These are phyloP conservation scores for Colletotrichum echinochloae DNA, from an alignment of 2,329 filamentous ascomycete genomes.

Conservation along the genomic window DNA sequence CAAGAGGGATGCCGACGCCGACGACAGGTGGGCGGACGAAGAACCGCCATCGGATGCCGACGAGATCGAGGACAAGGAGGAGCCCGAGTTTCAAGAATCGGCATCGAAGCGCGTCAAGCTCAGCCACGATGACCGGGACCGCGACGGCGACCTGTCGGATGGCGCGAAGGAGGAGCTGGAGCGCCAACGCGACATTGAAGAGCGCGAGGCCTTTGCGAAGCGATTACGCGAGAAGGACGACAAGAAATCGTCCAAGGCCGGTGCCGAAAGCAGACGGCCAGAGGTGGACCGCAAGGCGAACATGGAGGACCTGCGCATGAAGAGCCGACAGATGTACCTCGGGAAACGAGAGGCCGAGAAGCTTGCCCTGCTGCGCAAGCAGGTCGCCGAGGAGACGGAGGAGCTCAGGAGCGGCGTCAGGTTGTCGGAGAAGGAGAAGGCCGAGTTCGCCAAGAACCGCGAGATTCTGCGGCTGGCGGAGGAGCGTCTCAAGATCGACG, in stretches of 20 bases:
- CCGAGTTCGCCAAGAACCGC: constrained; percentile 88
- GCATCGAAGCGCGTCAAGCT: constrained; percentile 78
- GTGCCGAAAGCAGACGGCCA: constrained; percentile 66
- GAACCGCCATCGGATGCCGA: constrained; percentile 64
- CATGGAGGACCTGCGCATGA: constrained; percentile 83
- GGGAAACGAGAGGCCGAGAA: constrained; percentile 92
- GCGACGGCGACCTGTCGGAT: constrained; percentile 66
- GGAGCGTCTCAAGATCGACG: constrained; percentile 87
- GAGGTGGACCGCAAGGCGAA: constrained; percentile 75
- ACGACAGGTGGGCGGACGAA: constrained; percentile 87
- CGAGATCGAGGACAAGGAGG: constrained; percentile 55
- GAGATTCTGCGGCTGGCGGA: constrained; percentile 86
- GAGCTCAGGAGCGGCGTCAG: constrained; percentile 82
- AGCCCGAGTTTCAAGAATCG: constrained; percentile 74
- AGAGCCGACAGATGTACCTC: constrained; percentile 91
- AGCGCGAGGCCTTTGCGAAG: constrained; percentile 84
- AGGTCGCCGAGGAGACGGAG: constrained; percentile 88
- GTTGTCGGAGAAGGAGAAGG: constrained; percentile 82
- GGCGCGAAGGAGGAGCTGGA: constrained; percentile 68
- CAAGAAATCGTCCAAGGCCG: constrained; percentile 74
- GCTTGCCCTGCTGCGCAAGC: constrained; percentile 85
- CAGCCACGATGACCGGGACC: constrained; percentile 62
- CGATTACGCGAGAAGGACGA: constrained; percentile 79
- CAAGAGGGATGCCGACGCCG: constrained; percentile 57
- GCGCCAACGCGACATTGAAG: constrained; percentile 75